Conservation (phyloP, 805 yeast genomes). For the Kazachstania bromeliacearum region DNA sequence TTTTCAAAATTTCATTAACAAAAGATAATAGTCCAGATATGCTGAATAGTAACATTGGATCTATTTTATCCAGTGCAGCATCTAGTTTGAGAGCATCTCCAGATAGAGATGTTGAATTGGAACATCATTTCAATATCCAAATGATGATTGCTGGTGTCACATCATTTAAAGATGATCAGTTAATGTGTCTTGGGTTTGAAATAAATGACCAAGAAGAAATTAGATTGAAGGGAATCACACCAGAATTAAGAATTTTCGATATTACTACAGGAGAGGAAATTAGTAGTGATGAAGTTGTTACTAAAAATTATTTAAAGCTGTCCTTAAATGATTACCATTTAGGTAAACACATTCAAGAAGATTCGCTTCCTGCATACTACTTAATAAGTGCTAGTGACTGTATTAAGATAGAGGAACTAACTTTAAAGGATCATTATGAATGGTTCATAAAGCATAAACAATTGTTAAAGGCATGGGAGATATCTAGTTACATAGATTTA, state of each 20-base stretch:
- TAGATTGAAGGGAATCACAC: slow-evolving; percentile 37
- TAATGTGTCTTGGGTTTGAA: slow-evolving; percentile 36
- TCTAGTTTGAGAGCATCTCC: slow-evolving; percentile 39
- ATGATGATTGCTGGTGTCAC: slow-evolving; percentile 66
- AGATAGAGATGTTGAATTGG: slow-evolving; percentile 34
- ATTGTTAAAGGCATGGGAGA: slow-evolving; percentile 68
- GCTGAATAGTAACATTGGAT: slow-evolving; percentile 16
- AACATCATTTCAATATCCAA: slow-evolving; percentile 33
- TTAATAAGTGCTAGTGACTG: slow-evolving; percentile 77
- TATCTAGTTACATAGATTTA: slow-evolving; percentile 53
- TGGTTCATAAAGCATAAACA: slow-evolving; percentile 57
- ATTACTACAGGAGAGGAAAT: slow-evolving; percentile 58
- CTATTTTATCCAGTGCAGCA: slow-evolving; percentile 33
- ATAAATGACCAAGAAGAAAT: slow-evolving; percentile 6
- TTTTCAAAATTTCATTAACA: slow-evolving; percentile 37
- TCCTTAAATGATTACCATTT: slow-evolving; percentile 78
- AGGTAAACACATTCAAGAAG: slow-evolving; percentile 36
- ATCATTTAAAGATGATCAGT: slow-evolving; percentile 60
- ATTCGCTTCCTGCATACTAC: slow-evolving; percentile 40
- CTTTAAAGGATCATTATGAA: slow-evolving; percentile 53
- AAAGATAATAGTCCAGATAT: slow-evolving; percentile 3
- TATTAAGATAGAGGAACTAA: slow-evolving; percentile 64
- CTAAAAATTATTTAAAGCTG: slow-evolving; percentile 45
- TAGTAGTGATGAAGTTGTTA: slow-evolving; percentile 68
- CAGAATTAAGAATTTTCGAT: slow-evolving; percentile 68